Evolutionary conservation across 2,329 filamentous ascomycete genomes (phyloP), one percentile per base, ranked within the genome.

Genomic region (Lasiodiplodia sp.): DNA sequence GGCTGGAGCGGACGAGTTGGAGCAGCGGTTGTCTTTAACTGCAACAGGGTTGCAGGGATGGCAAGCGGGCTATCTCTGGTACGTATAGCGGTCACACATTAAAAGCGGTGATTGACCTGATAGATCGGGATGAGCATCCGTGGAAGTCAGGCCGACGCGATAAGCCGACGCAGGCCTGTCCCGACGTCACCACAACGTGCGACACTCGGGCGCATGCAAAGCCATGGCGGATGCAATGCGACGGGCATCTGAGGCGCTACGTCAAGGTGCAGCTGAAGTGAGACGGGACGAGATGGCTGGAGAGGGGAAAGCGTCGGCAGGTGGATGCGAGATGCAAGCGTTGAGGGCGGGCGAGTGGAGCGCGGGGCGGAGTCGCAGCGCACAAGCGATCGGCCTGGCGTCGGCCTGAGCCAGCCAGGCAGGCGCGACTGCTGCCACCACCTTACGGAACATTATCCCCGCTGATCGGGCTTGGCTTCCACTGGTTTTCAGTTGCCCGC

Each of bases 401-500:
- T 38, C 55, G 55, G 55, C 55, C 55, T 57, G 55, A 38, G 37
- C 31, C 53, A 31, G 52, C 52, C 23, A n/a, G 25, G 53, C 53
- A 34, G 28, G 14, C 53, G 18, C 31, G 53, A 28, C 53, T n/a
- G n/a, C 53, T n/a, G n/a, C 10, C 53, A 31, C 14, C 53, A 16
- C 31, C 18, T n/a, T 34, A 53, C 18, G 23, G 12, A 47, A n/a
- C n/a, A 47, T 6, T 18, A 5, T 31, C 57, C 12, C 57, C 21
- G 58, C 66, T 60, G 55, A 68, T 68, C 56, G 66, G 66, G 31
- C 40, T 28, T 7, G 23, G 12, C 55, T 53, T 62, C 66, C 66
- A 68, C 38, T n/a, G 25, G 55, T 52, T 14, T 21, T 16, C 38
- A 11, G 52, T 28, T 21, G 25, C 31, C 37, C 16, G 34, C 25